Conservation (phyloP, 352 stramenopile species). For the Pythium rishiriense region DNA sequence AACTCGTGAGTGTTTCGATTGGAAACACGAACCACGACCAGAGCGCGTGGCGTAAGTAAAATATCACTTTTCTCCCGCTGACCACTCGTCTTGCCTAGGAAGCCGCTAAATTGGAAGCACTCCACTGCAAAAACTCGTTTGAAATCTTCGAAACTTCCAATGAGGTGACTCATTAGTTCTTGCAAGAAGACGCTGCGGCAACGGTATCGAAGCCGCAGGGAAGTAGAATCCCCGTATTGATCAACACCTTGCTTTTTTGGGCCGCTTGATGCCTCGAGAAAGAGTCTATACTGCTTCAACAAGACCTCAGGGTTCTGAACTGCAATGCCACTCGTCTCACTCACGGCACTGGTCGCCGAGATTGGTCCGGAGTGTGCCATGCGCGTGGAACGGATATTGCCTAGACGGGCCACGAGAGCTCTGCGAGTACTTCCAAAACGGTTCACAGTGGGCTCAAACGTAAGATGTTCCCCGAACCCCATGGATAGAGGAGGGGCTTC, state of each 20-base stretch:
- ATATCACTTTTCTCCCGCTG: conserved; percentile 77
- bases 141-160: conserved; percentile 76
- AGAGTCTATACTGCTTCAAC: conserved; percentile 71
- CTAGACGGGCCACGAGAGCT: conserved; percentile 13
- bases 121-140: conserved; percentile 71
- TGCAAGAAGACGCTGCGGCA: conserved; percentile 80
- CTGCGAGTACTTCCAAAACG: conserved; percentile 11
- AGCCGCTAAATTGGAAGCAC: conserved; percentile 73
- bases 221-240: conserved; percentile 64
- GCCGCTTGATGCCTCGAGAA: conserved; percentile 63
- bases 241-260: conserved; percentile 56
- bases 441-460: conserved; percentile 9
- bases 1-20: conserved; percentile 76
- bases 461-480: conserved; percentile 27
- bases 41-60: conserved; percentile 63
- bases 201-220: conserved; percentile 69
- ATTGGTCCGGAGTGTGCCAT: conserved; percentile 26
- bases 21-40: conserved; percentile 65
- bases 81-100: conserved; percentile 62
- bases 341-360: conserved; percentile 12
- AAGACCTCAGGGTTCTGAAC: conserved; percentile 78
- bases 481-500: conserved; percentile 27
- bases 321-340: conserved; percentile 13
- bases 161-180: conserved; percentile 80
- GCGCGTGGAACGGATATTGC: conserved; percentile 24